Conservation (phyloP, 495 filamentous ascomycete genomes). For the Haplographium delicatum region DNA sequence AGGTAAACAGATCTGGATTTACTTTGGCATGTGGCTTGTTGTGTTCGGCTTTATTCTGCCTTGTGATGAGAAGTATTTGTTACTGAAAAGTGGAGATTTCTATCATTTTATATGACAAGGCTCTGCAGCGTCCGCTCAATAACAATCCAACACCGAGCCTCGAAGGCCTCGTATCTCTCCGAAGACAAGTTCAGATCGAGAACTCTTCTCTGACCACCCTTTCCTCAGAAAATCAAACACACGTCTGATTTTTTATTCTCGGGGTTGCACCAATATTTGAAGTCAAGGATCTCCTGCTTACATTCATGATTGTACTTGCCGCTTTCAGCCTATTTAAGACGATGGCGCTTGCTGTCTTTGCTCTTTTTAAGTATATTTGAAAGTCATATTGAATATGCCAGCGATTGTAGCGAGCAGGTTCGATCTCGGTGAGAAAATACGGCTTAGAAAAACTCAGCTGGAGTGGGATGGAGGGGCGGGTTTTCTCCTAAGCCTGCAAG, state of each 20-base stretch:
- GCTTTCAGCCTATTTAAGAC: background rate
- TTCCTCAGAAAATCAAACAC: background rate
- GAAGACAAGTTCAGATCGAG: background rate
- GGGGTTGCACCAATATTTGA: background rate
- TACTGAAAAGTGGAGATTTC: too few relatives aligned
- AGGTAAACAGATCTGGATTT: too few relatives aligned
- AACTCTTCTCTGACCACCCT: background rate
- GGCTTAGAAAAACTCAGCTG: background rate
- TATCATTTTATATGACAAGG: too few relatives aligned
- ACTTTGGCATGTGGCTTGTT: too few relatives aligned
- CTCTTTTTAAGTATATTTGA: background rate
- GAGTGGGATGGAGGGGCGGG: background rate
- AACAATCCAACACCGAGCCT: background rate
- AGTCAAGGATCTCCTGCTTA: conserved; percentile 2
- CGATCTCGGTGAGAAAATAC: background rate
- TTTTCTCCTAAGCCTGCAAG: background rate
- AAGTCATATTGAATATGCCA: background rate
- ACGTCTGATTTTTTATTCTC: background rate
- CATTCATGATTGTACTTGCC: background rate
- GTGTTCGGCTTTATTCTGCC: too few relatives aligned
- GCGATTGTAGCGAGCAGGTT: background rate
- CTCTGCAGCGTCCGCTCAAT: too few relatives aligned
- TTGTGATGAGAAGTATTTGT: too few relatives aligned
- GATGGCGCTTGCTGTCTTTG: conserved; percentile 1
- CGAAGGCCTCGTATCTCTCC: background rate